Base-by-base conservation (phyloP, 2,329 filamentous ascomycete genomes). In the Bipolaris zeicola region DNA sequence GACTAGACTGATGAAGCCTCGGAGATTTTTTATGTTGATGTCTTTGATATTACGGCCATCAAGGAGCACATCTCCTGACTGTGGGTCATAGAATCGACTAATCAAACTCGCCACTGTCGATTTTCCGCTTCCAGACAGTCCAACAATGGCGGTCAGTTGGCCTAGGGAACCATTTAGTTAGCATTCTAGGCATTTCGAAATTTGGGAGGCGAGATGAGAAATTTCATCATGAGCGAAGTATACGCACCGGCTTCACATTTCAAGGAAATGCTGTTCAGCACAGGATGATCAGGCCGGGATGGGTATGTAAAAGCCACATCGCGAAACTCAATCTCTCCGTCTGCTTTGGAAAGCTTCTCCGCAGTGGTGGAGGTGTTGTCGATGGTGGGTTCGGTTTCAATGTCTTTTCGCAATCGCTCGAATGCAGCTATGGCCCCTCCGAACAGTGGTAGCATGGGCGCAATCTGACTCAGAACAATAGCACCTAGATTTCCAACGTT, bases 351-450 rank as follows among this genome's bases (percentile, higher is more conserved):
- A 4, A 69, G 70, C 26, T 67, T 66, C 8, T 66, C 58, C 6
- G 69, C 70, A n/a, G 62, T 59, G 3, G 66, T 62, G 14, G 69
- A 68, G 10, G 72, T 77, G 39, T 71, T 72, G 56, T 79, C 74
- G 31, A 79, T 79, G 11, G 66, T 58, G 28, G 77, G 74, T 14
- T 67, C 50, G 4, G 79, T 78, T 13, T 86, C 80, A 46, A 89
- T 87, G 42, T 87, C 86, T 33, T 80, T 76, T 13, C 79, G 79
- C 5, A 90, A 74, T 47, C 86, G 85, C 53, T 82, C 74, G 62
- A 84, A 90, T 0, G 87, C 78, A n/a, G 78, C 78, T 10, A 79
- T 73, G 2, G 81, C 82, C 11, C 77, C 76, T 7, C 77, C 77
- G 52, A 84, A 84, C 2, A 83, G 63, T 36, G 82, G 82, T n/a